These are phyloP conservation scores for Phaffomyces opuntiae DNA, from an alignment of 805 yeast genomes.

Conservation along the genomic window DNA sequence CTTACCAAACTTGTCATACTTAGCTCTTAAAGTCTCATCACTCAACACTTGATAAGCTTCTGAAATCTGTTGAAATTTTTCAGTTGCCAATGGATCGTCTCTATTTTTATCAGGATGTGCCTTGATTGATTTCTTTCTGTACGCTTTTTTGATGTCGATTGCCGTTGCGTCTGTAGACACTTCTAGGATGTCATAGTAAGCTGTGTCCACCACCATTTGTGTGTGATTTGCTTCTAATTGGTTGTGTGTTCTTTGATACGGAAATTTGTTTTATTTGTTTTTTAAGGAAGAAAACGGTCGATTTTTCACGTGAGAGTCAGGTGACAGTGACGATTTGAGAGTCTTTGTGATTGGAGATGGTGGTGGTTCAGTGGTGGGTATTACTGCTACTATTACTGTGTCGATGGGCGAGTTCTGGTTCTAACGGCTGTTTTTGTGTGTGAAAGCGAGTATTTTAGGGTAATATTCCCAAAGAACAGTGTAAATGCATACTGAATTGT, in stretches of 20 bases:
- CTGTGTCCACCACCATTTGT: slow-evolving; percentile 65
- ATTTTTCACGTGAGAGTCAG: too few relatives aligned
- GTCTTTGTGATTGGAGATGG: too few relatives aligned
- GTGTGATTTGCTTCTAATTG: too few relatives aligned
- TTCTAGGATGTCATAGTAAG: slow-evolving; percentile 62
- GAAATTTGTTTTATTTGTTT: too few relatives aligned
- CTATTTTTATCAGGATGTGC: slow-evolving; percentile 82
- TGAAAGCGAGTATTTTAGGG: not conserved
- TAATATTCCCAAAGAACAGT: not conserved
- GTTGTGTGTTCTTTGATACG: too few relatives aligned
- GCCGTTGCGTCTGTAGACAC: slow-evolving; percentile 53
- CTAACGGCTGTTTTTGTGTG: too few relatives aligned
- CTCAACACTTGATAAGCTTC: slow-evolving; percentile 78
- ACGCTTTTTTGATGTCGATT: slow-evolving; percentile 69
- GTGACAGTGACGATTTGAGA: too few relatives aligned
- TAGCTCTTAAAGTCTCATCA: slow-evolving; percentile 53
- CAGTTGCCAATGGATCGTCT: slow-evolving; percentile 67
- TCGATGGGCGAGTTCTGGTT: too few relatives aligned
- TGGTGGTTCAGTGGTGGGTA: too few relatives aligned
- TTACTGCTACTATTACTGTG: too few relatives aligned
- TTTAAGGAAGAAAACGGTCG: not conserved
- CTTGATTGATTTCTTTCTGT: slow-evolving; percentile 66
- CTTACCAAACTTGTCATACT: slow-evolving; percentile 71
- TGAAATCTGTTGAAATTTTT: slow-evolving; percentile 50
- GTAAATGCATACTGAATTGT: not conserved